Base-by-base conservation (phyloP, 768 basidiomycete genomes). In the Naganishia vaughanmartiniae region DNA sequence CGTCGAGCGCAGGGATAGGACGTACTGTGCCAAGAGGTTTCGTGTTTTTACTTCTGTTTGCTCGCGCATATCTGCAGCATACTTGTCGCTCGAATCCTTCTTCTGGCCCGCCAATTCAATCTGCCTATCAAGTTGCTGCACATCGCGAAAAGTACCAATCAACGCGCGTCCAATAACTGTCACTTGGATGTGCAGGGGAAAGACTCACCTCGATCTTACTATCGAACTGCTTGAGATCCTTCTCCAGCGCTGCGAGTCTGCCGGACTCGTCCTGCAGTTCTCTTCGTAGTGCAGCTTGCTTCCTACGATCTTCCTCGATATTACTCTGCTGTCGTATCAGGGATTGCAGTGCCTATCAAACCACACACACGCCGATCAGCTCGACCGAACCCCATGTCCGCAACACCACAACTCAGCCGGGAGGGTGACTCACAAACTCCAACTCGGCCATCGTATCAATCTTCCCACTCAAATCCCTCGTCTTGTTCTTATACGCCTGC, bases 171-270 rank as follows among this genome's bases (percentile, higher is more conserved):
- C 15, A 14, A 51, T 7, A 51, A 51, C 24, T 7, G 14, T 51
- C 17, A 42, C 42, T 42, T 12, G 42, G 24, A 51, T 14, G 48
- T 4, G n/a, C 4, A 24, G 24, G 21, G 21, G n/a, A 3, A 51
- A 51, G 12, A 51, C 60, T 46, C n/a, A 63, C 60, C 60, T 63
- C 60, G 39, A 63, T 63, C 60, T 63, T 63, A 26, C 60, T 63
- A 15, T 63, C 60, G 17, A 63, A 63, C 60, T 42, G 39, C 60
- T 63, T 63, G 12, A 63, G 30, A 45, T 63, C 60, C 60, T 63
- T 63, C 26, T 63, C 60, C 39, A 63, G 21, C 42, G 60, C 42
- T 7, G 60, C 42, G 5, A 63, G 30, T 15, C 46, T 63, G 26
- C 60, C 42, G 26, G 60, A 63, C 33, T 63, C 60, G 28, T 63